phyloP scores from a whole-genome alignment of 1,284 basidiomycete species.

The Boletellus deceptivus region DNA sequence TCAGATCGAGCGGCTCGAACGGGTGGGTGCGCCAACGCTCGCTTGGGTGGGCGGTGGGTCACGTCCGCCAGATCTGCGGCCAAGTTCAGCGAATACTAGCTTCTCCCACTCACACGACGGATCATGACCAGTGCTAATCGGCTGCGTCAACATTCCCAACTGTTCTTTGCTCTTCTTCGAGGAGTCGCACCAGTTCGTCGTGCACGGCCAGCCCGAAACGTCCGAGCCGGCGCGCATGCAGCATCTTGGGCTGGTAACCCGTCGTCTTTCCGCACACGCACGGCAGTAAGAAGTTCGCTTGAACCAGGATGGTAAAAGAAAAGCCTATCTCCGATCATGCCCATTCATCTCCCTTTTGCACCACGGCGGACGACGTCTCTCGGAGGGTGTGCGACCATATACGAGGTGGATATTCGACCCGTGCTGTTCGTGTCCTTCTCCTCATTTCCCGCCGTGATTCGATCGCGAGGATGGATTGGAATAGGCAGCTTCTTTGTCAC shows the following conservation, averaged over 20 bases:
- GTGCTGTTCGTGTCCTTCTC: constrained; percentile 3
- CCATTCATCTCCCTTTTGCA: constrained; percentile 45
- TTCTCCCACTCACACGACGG: neutral
- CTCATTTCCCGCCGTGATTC: constrained; percentile 13
- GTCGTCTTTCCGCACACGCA: constrained; percentile 11
- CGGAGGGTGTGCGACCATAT: constrained; percentile 51
- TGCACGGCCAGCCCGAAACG: neutral
- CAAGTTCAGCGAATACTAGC: neutral
- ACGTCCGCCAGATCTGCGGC: neutral
- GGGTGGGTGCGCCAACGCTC: neutral
- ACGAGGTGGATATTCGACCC: constrained; percentile 38
- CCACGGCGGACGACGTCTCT: constrained; percentile 54
- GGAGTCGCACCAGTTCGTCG: constrained; percentile 13
- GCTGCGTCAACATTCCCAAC: too few species aligned
- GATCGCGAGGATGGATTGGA: constrained; percentile 12
- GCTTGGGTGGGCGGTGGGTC: neutral
- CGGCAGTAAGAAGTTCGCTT: constrained; percentile 1
- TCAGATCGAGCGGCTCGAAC: neutral
- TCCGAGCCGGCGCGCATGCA: neutral
- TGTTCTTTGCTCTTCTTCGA: neutral
- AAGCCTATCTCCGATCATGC: constrained; percentile 35
- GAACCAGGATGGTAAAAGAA: constrained; percentile 24
- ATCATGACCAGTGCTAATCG: neutral
- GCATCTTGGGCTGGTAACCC: neutral
- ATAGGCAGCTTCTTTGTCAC: constrained; percentile 16